phyloP scores from a whole-genome alignment of 108 stramenopile genomes.

The Schizochytrium sp. region DNA sequence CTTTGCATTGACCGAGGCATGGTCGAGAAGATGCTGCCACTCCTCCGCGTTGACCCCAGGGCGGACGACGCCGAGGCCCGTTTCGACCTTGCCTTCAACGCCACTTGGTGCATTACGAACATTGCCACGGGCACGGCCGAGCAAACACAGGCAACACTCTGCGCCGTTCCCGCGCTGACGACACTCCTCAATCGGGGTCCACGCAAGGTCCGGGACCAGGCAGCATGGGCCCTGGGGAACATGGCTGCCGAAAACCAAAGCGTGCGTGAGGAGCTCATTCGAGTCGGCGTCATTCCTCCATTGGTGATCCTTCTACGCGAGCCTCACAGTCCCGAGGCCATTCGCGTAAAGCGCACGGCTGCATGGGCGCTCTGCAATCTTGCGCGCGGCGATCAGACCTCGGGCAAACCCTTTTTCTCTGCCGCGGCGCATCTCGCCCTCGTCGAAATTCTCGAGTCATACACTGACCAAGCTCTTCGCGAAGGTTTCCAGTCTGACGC shows the following conservation, averaged over 20 bases:
- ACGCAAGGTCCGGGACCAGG: slow-evolving; percentile 30
- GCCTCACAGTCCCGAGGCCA: not conserved
- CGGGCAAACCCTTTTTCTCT: slow-evolving; percentile 25
- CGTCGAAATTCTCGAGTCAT: not conserved
- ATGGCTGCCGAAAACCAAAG: slow-evolving; percentile 25
- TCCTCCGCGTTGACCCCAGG: not conserved
- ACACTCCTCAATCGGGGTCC: slow-evolving; percentile 24
- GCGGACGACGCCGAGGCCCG: not conserved
- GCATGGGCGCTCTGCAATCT: slow-evolving; percentile 39
- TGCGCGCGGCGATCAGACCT: slow-evolving; percentile 23
- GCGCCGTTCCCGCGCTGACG: slow-evolving; percentile 33
- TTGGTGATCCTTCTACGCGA: slow-evolving; percentile 22
- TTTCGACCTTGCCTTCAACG: not conserved
- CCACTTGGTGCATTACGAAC: slow-evolving; percentile 27
- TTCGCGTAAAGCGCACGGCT: slow-evolving; percentile 22
- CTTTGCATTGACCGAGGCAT: not conserved
- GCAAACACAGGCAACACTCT: slow-evolving; percentile 22
- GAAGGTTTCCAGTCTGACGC: not conserved
- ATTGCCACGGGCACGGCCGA: slow-evolving; percentile 26
- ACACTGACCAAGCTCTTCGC: not conserved
- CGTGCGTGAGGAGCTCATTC: slow-evolving; percentile 20
- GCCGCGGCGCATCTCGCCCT: slow-evolving; percentile 17
- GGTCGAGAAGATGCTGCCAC: not conserved
- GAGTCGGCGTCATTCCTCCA: slow-evolving; percentile 25
- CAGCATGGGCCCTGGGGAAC: slow-evolving; percentile 38